Base-by-base conservation (phyloP, 352 stramenopile species). In the Globisporangium carolinianum region DNA sequence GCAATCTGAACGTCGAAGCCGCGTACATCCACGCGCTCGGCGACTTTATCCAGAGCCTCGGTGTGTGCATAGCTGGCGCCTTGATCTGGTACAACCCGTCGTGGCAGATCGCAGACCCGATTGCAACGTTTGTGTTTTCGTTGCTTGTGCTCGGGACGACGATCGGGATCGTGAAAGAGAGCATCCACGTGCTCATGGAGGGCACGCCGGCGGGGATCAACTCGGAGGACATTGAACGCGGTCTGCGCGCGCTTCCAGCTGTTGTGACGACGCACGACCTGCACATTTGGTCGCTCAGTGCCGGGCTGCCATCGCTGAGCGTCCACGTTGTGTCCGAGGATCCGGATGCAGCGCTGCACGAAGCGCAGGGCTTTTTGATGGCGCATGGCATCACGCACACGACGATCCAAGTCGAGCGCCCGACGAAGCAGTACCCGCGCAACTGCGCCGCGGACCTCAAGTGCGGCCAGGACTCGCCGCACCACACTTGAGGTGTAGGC, bases 91-190 rank as follows among this genome's bases (percentile, higher is more conserved):
- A 86, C 65, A 97, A 98, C 49, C 96, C 95, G 6, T 65, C 81
- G 45, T 99, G 96, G 95, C 86, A 98, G 67, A 87, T 98, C 51
- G 83, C 95, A 0, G 97, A 99, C 72, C 97, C 96, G 35, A 97
- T 99, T 62, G 92, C 87, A 49, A 99, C 97, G 12, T 94, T 99
- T 24, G 57, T 99, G n/a, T 99, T 99, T 73, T 98, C 93, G 39
- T 50, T 97, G 51, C 53, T 99, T 6, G 95, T 99, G 45, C 79
- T 98, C 15, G 89, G 74, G 55, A 98, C 95, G 24, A 98, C 96
- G 0, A 57, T 97, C 6, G 84, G 79, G 45, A 94, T 99, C 41
- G 66, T 99, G 39, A 79, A 84, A 41, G 83, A 79, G 52, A 98
- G 89, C 55, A 65, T 98, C 32, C 83, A 93, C 45, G 89, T 99